phyloP scores from a whole-genome alignment of 164 flowering plant genomes.

The Santalum album region DNA sequence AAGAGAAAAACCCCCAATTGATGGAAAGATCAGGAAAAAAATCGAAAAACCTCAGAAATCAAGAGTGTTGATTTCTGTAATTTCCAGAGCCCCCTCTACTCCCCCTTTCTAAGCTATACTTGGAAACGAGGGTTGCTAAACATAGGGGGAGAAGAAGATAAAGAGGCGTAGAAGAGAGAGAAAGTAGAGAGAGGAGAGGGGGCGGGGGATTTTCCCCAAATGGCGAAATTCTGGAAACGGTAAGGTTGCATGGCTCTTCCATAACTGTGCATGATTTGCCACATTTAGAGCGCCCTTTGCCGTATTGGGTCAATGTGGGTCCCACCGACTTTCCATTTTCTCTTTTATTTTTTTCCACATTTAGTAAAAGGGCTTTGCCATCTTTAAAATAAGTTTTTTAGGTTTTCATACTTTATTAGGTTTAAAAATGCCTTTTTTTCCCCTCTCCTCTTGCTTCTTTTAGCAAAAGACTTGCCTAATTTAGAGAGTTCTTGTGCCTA shows the following conservation, averaged over 20 bases:
- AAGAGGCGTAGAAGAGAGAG: conserved; percentile 5
- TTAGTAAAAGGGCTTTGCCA: neutral
- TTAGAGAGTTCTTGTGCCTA: neutral
- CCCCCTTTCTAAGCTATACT: conserved; percentile 6
- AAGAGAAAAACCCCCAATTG: conserved; percentile 6
- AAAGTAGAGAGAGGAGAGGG: conserved; percentile 7
- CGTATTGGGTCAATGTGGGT: conserved; percentile 5
- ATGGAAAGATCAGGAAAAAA: conserved; percentile 4
- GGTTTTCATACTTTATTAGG: neutral
- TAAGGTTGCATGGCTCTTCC: conserved; percentile 46
- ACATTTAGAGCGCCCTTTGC: conserved; percentile 24
- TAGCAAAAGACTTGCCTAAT: neutral
- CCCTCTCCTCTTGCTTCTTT: neutral
- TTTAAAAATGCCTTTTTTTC: neutral
- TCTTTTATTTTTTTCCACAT: neutral
- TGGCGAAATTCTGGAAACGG: conserved; percentile 34
- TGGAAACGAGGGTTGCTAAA: conserved; percentile 25
- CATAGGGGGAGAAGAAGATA: conserved; percentile 24
- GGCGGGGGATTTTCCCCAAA: conserved; percentile 23
- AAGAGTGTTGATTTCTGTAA: too few species aligned
- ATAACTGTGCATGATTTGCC: conserved; percentile 21
- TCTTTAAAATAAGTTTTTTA: neutral
- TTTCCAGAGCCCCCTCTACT: neutral
- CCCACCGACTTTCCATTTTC: conserved; percentile 7
- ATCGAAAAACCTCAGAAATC: neutral